Base-by-base conservation (phyloP, 2,329 filamentous ascomycete genomes). In the Arachnopeziza araneosa region DNA sequence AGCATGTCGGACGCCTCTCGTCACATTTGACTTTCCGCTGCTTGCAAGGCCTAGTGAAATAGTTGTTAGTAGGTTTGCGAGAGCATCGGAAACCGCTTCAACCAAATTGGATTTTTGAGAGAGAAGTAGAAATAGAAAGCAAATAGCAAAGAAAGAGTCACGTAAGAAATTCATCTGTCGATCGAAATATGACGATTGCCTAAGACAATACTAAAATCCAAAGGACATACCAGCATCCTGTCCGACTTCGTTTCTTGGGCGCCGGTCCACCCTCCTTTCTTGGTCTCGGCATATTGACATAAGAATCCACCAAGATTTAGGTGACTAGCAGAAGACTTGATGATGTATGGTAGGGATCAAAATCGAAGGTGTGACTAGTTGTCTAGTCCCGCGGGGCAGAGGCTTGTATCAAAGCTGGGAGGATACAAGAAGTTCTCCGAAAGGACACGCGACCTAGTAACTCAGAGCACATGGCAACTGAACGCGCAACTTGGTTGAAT, bases 11-110 rank as follows among this genome's bases (percentile, higher is more conserved):
- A 66, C 87, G 88, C 70, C 89, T 86, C 73, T 93, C 90, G 64
- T 88, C 89, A 75, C 90, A 93, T 78, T 93, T 93, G 64, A 90
- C 83, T 73, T 90, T 93, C 62, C 88, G 83, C 64, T 83, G 82
- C 76, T 93, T 93, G 77, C 90, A 93, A 14, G 88, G 88, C 87
- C 88, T 91, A 63, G 12, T 26, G 26, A 4, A 14, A 21, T 54
- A 49, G 50, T 55, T 49, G 49, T 63, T 60, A 58, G 55, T 54
- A 44, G 22, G 49, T 58, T 52, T 26, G 50, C n/a, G 19, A 19
- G 30, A 10, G 6, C 12, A n/a, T 6, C 21, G 10, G 9, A 30
- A 9, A 6, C 5, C 9, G 4, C 26, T 9, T 30, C 26, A 30
- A 30, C 26, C 4, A 30, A 4, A 5, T 30, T 30, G 4, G 26